These are phyloP conservation scores for Colletotrichum agaves DNA, from an alignment of 2,329 filamentous ascomycete species.

Conservation along the genomic window DNA sequence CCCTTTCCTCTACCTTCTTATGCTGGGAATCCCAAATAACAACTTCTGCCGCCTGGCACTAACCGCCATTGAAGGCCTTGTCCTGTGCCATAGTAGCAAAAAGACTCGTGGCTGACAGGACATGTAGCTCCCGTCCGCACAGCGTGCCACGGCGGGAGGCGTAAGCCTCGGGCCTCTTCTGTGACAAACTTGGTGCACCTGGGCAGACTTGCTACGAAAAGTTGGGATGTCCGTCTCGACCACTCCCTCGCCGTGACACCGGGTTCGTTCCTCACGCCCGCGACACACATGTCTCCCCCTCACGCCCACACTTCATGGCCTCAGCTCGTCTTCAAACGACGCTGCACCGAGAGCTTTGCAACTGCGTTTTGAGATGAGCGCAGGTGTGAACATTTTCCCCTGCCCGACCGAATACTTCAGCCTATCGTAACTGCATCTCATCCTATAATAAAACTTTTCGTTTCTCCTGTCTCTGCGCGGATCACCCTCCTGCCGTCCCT, in stretches of 20 bases:
- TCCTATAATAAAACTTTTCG: background rate
- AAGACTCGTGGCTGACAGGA: conserved; percentile 1
- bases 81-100: background rate
- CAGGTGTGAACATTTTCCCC: conserved; percentile 5
- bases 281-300: background rate
- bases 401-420: background rate
- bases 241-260: conserved; percentile 7
- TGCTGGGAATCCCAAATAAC: background rate
- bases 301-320: background rate
- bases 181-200: conserved; percentile 33
- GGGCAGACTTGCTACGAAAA: conserved; percentile 6
- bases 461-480: conserved; percentile 7
- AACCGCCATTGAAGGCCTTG: background rate
- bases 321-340: background rate
- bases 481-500: conserved; percentile 9
- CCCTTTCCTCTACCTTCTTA: background rate
- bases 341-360: background rate
- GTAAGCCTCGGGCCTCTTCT: conserved; percentile 19
- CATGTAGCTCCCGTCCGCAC: conserved; percentile 10
- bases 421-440: background rate
- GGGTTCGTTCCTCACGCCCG: background rate
- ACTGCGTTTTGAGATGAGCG: background rate
- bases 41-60: background rate
- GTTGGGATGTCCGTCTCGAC: conserved; percentile 12
- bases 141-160: conserved; percentile 7